Evolutionary conservation across 257 asterid genomes (phyloP), one percentile per base, ranked within the genome.

Genomic region (Lycium ferocissimum): DNA sequence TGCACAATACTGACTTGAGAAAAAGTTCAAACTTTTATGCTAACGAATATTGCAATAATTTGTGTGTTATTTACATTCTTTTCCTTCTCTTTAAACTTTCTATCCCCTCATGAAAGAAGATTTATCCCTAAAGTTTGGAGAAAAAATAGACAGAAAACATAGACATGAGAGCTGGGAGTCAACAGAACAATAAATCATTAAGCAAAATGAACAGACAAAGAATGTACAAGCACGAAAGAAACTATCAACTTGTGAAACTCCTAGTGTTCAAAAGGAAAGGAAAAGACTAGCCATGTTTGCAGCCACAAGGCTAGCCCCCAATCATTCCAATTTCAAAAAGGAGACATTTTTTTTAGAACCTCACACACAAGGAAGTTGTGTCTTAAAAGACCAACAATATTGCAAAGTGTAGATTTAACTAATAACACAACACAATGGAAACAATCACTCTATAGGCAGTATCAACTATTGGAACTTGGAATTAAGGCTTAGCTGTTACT

Each of bases 31-130:
- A 49, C 40, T 75, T 45, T 22, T 6, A 72, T 12, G 40, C 62
- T 20, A 15, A 12, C 81, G 49, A 49, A 49, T 20, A 75, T 75
- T 75, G 45, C 81, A 75, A 47, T 49, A 20, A 1, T 7, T 20
- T 47, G 59, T 78, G 38, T 47, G 37, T 53, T 22, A 47, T 75
- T 75, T 49, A 75, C 81, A 47, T 75, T 43, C 62, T 49, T 75
- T 49, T 6, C 62, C 81, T 49, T 75, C 81, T 49, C 38, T 5
- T 20, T 49, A 17, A 53, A n/a, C 62, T 75, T 75, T 12, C 7
- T 49, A 75, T 47, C 37, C 62, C 54, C 81, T 12, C 7, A 8
- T 22, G 81, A 75, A 53, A 26, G 82, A 53, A 14, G 82, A 75
- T 49, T 75, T 12, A 75, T 75, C 62, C 4, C 62, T 26, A 12